phyloP scores from a whole-genome alignment of 1,284 basidiomycete genomes.

The Ustilago esculenta region DNA sequence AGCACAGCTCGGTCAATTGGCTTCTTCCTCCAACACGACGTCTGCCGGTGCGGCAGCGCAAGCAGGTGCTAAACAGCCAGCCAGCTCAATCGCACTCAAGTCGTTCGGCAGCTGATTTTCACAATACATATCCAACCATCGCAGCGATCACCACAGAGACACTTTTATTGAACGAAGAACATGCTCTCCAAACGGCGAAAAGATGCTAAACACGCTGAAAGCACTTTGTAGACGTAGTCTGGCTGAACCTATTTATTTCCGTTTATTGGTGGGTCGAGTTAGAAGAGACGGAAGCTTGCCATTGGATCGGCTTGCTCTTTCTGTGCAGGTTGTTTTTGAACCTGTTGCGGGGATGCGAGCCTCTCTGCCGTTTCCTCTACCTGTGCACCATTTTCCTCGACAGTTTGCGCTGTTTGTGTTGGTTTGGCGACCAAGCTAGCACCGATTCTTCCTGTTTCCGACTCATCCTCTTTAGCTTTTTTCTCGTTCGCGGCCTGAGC shows the following conservation, averaged over 20 bases:
- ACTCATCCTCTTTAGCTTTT: conserved; percentile 1
- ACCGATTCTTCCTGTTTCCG: conserved; percentile 12
- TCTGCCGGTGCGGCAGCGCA: background rate
- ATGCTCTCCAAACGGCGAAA: too few relatives aligned
- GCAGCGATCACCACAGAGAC: too few relatives aligned
- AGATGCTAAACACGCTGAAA: too few relatives aligned
- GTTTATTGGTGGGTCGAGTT: too few relatives aligned
- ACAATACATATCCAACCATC: too few relatives aligned
- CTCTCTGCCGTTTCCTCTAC: background rate
- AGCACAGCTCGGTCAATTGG: conserved; percentile 27
- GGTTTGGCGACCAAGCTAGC: conserved; percentile 15
- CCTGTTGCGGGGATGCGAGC: background rate
- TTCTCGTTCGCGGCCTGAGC: conserved; percentile 31
- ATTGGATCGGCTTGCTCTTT: too few relatives aligned
- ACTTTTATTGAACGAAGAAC: too few relatives aligned
- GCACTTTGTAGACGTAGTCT: too few relatives aligned
- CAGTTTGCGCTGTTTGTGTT: too few relatives aligned
- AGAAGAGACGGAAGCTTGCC: conserved; percentile 34
- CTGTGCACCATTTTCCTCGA: too few relatives aligned
- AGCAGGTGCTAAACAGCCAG: conserved; percentile 2
- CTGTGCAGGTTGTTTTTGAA: too few relatives aligned
- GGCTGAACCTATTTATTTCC: too few relatives aligned
- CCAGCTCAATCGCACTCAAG: conserved; percentile 47
- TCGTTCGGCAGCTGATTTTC: conserved; percentile 45
- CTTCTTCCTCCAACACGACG: background rate